Evolutionary conservation across 768 basidiomycete genomes (phyloP), one percentile per base, ranked within the genome.

Genomic region (Boletus fagicola): DNA sequence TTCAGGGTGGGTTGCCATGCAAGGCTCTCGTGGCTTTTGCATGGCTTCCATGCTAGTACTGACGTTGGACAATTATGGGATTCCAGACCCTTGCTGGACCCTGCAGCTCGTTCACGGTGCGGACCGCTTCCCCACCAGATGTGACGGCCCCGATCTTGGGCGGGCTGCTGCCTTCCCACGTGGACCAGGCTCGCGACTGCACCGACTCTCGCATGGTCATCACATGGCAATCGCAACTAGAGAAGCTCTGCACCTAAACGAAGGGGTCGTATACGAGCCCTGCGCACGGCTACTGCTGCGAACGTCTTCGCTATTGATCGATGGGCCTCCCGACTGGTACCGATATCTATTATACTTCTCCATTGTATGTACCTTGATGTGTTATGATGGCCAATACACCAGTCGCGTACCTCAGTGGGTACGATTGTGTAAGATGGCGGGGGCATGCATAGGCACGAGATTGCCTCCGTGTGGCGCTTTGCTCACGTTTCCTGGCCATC

Each of bases 41-140:
- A 30, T 69, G 68, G 63, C 47, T 16, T 47, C 60, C 67, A 68
- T 31, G 65, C 57, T 47, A n/a, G n/a, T n/a, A 58, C 44, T 53
- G 60, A 64, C 36, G 50, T 2, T 38, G 47, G 30, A 31, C 35
- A 3, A 10, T 51, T 61, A 56, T 57, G 59, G 43, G 20, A 47
- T 4, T 4, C 52, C 5, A n/a, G 33, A 30, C 64, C 57, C 49
- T 43, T 15, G 5, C 3, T 16, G 11, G 56, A 49, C 66, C 57
- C 63, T 59, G 50, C 5, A 35, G 20, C 3, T 35, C 12, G 35
- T 35, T 47, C 51, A 49, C 50, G 28, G 39, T 47, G 47, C 22
- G 38, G 36, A 28, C 38, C 24, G 33, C 28, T 40, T 46, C 48
- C 48, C 49, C 56, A 49, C 42, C 28, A 54, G 55, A 50, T 53